Conservation (phyloP, 2,329 filamentous ascomycete genomes). For the Ramichloridium luteum region DNA sequence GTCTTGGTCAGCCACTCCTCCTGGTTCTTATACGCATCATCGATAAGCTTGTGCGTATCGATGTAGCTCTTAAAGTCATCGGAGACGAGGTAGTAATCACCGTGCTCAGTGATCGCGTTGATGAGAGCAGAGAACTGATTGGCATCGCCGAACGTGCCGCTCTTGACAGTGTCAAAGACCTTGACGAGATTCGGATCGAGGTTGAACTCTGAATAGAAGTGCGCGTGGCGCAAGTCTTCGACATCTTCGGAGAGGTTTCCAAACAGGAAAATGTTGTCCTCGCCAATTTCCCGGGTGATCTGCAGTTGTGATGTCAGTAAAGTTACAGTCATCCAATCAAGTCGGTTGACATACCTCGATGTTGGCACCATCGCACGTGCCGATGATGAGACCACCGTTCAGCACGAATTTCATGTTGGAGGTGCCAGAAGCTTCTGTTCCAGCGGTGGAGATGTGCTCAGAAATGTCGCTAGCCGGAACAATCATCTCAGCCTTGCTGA, state of each 20-base stretch:
- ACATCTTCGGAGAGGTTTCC: slow-evolving; percentile 93
- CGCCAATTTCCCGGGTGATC: slow-evolving; percentile 92
- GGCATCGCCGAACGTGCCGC: slow-evolving; percentile 67
- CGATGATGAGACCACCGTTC: slow-evolving; percentile 93
- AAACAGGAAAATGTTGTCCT: slow-evolving; percentile 97
- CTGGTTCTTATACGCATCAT: slow-evolving; percentile 82
- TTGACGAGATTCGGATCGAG: slow-evolving; percentile 64
- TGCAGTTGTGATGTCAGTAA: slow-evolving; percentile 26
- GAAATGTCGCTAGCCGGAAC: slow-evolving; percentile 88
- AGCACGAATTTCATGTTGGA: slow-evolving; percentile 99
- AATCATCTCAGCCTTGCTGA: slow-evolving; percentile 98
- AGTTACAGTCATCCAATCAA: not conserved
- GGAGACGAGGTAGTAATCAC: slow-evolving; percentile 94
- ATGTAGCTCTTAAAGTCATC: slow-evolving; percentile 96
- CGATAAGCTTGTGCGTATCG: slow-evolving; percentile 79
- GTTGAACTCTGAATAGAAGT: slow-evolving; percentile 69
- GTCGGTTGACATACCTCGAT: slow-evolving; percentile 41
- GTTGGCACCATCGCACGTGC: slow-evolving; percentile 94
- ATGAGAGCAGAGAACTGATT: slow-evolving; percentile 71
- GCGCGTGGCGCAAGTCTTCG: slow-evolving; percentile 82
- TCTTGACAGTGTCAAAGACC: slow-evolving; percentile 75
- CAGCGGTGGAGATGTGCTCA: slow-evolving; percentile 96
- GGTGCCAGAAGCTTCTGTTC: slow-evolving; percentile 72
- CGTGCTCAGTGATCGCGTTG: slow-evolving; percentile 76
- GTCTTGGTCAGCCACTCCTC: slow-evolving; percentile 87